Evolutionary conservation across 192 early-diverging fungal genomes (phyloP).

Genomic region (Podila clonocystis): DNA sequence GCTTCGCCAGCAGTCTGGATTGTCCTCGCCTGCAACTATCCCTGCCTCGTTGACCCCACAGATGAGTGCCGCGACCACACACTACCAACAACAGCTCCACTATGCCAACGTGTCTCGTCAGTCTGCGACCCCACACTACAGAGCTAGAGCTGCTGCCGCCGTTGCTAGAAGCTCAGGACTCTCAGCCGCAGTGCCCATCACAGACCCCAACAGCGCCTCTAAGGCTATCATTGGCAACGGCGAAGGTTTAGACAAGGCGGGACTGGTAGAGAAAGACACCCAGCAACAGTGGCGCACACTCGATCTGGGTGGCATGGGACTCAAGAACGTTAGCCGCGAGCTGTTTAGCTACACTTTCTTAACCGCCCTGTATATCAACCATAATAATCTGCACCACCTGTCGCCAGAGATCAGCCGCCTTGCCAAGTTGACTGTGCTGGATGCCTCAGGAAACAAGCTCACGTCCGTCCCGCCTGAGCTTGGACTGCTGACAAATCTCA

Average conservation of each 20-base stretch:
- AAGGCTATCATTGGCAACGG: slow-evolving; percentile 55
- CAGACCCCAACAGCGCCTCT: slow-evolving; percentile 64
- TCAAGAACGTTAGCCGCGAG: slow-evolving; percentile 79
- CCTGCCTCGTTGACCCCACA: slow-evolving; percentile 34
- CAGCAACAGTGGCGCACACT: slow-evolving; percentile 83
- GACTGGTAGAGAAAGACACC: slow-evolving; percentile 13
- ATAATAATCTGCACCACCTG: slow-evolving; percentile 89
- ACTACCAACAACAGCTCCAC: slow-evolving; percentile 81
- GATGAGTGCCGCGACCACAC: slow-evolving; percentile 58
- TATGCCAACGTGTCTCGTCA: slow-evolving; percentile 78
- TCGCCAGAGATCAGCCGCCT: slow-evolving; percentile 77
- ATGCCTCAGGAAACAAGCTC: slow-evolving; percentile 92
- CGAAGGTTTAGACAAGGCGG: slow-evolving; percentile 55
- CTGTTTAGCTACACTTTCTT: slow-evolving; percentile 89
- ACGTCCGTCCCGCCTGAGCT: slow-evolving; percentile 86
- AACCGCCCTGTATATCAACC: slow-evolving; percentile 93
- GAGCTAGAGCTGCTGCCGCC: slow-evolving; percentile 89
- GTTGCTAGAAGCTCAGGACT: slow-evolving; percentile 67
- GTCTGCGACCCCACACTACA: slow-evolving; percentile 85
- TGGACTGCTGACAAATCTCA: slow-evolving; percentile 81
- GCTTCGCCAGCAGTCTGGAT: slow-evolving; percentile 42
- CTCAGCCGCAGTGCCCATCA: slow-evolving; percentile 63
- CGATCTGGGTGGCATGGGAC: slow-evolving; percentile 96
- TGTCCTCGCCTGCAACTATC: slow-evolving; percentile 47
- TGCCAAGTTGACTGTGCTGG: slow-evolving; percentile 74